Conservation (phyloP, 1,284 basidiomycete genomes). For the Pholiota adiposa region DNA sequence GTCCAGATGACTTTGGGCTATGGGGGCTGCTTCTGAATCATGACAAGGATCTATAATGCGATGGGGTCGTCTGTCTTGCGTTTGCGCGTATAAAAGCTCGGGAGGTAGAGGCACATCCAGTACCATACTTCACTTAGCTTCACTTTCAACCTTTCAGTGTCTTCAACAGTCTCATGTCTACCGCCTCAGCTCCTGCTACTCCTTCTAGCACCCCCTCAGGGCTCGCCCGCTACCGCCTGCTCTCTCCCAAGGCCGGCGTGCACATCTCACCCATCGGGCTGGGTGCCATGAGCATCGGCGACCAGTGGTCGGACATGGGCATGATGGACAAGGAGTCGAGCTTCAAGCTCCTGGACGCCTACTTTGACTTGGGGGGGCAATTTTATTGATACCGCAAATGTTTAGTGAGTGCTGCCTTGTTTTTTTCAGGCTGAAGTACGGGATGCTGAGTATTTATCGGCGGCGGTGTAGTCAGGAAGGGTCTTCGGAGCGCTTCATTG, state of each 20-base stretch:
- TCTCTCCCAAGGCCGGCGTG: slow-evolving; percentile 37
- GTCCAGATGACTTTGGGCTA: no score
- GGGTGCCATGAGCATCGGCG: slow-evolving; percentile 55
- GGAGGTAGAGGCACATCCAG: no score
- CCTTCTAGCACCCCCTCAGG: slow-evolving; percentile 45
- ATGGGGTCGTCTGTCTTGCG: no score
- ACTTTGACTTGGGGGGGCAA: slow-evolving; percentile 50
- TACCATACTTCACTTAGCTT: no score
- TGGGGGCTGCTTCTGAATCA: no score
- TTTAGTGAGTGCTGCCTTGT: not conserved
- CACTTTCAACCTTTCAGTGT: no score
- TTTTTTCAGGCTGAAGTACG: not conserved
- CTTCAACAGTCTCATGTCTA: not conserved
- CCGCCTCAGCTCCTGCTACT: not conserved
- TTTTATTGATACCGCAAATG: slow-evolving; percentile 56
- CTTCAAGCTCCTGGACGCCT: slow-evolving; percentile 51
- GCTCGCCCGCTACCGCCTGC: slow-evolving; percentile 29
- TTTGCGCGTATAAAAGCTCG: no score
- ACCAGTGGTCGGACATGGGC: slow-evolving; percentile 28
- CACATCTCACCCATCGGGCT: slow-evolving; percentile 42
- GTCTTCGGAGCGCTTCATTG: slow-evolving; percentile 51
- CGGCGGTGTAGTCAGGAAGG: not conserved
- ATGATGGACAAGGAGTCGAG: slow-evolving; percentile 44
- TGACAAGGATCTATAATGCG: no score
- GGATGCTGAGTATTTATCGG: not conserved